Evolutionary conservation across 345 rosid species (phyloP), one percentile per base, ranked within the genome.

Genomic region (Boechera retrofracta): DNA sequence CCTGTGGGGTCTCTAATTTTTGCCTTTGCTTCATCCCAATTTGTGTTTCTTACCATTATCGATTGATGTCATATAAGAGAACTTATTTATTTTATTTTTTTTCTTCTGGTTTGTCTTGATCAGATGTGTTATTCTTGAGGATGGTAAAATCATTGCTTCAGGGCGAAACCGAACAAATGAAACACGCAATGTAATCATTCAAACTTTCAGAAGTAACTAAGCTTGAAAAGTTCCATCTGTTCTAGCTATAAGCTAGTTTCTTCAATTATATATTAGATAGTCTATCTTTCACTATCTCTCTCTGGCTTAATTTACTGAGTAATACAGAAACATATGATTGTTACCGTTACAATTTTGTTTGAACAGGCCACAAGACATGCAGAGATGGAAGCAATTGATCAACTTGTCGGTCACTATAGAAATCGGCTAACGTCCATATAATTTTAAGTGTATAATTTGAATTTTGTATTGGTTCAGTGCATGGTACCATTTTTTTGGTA

Each of bases 371-470:
- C 94, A 29, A 92, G 93, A 80, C 96, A 95, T 86, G 98, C 97
- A 9, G 98, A 92, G 85, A 95, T 90, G 97, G 98, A 95, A 74
- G 96, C 94, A 61, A 84, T 86, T 68, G 96, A 95, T 78, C 26
- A 70, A 79, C 91, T 92, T 75, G 82, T 86, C n/a, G 82, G 78
- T 16, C 16, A 16, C 16, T 16, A 16, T 16, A 16, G 16, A 16
- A 16, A 16, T 16, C 16, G 16, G 16, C 16, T 16, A 16, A 16
- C 16, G 16, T 16, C 16, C 16, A 16, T 16, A 16, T 16, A 16
- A 16, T 16, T 16, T 16, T 16, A 16, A 16, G 16, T 16, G 16
- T 16, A 16, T 16, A 16, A 16, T 16, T 16, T 16, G 16, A 16
- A 16, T 16, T 16, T 16, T 16, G 16, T 16, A 16, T 16, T 16